A percentile compares a stretch with the other conserved stretches of the same genome.
These are phyloP conservation scores for Rhodotorula sp. DNA, from an alignment of 1,284 basidiomycete species.

Conservation along the genomic window DNA sequence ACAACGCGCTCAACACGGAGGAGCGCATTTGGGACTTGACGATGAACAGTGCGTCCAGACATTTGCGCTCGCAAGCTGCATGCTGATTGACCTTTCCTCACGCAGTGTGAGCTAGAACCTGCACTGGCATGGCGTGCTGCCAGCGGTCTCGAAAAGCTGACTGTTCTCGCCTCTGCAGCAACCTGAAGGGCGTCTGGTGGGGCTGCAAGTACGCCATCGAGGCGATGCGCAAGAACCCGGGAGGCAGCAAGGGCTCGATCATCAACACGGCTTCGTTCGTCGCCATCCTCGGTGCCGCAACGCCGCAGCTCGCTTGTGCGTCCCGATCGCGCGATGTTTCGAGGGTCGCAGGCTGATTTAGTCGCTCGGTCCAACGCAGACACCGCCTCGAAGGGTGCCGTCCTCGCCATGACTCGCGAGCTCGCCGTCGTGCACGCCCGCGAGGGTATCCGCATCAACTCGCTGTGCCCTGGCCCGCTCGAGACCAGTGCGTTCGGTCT, in stretches of 20 bases:
- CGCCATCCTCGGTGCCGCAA: slow-evolving; percentile 87
- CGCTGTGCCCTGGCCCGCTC: slow-evolving; percentile 76
- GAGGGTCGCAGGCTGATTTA: neutral
- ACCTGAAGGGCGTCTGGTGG: slow-evolving; percentile 98
- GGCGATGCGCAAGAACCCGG: slow-evolving; percentile 89
- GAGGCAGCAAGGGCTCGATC: slow-evolving; percentile 82
- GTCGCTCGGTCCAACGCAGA: neutral
- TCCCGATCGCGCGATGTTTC: neutral
- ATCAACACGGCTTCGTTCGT: slow-evolving; percentile 98
- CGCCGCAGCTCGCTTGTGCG: slow-evolving; percentile 81
- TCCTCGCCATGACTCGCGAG: slow-evolving; percentile 96
- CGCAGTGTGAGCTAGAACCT: neutral
- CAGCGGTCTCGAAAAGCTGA: neutral
- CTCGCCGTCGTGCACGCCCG: slow-evolving; percentile 95
- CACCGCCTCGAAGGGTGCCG: slow-evolving; percentile 67
- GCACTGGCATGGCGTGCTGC: neutral
- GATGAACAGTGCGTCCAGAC: slow-evolving; percentile 14
- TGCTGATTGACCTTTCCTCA: neutral
- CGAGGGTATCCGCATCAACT: slow-evolving; percentile 93
- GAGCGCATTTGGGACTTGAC: slow-evolving; percentile 65
- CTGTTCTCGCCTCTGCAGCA: slow-evolving; percentile 57
- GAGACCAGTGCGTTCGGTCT: neutral
- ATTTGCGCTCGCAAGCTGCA: too few relatives aligned
- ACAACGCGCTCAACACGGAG: slow-evolving; percentile 91
- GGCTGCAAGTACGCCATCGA: slow-evolving; percentile 95